Evolutionary conservation across 2,329 filamentous ascomycete genomes (phyloP), one percentile per base, ranked within the genome.

Genomic region (Diaporthe eres): DNA sequence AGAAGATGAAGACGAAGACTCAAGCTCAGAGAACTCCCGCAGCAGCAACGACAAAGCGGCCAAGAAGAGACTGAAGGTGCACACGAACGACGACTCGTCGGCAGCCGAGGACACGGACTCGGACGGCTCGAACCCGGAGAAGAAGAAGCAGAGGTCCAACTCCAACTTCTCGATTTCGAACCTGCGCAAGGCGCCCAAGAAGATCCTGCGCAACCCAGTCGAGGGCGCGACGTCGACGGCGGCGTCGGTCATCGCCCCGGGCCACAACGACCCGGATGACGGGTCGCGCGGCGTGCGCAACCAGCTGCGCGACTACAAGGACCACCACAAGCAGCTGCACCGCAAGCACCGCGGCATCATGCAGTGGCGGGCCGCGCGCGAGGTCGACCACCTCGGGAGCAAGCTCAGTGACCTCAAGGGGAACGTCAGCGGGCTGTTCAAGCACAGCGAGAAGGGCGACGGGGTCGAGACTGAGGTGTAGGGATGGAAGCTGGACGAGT

Each of bases 391-490:
- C 87, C 28, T 86, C 86, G 81, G 91, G 83, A 72, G 83, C 75
- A 89, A 92, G 79, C 77, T 87, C 13, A 85, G 85, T 47, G 90
- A 89, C 82, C 87, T 92, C 75, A 90, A 91, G 80, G 89, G 91
- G 53, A 90, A 91, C 74, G 87, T 91, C 1, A 87, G 88, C 76
- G 84, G 87, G 39, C 85, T 89, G 5, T 91, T 94, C 78, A 87
- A 91, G 68, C 91, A 93, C 81, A 84, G 87, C 71, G 89, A 91
- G 25, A 90, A 91, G 79, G 87, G 88, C 44, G 82, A 84, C 13
- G 91, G 90, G 0, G 87, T 94, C 78, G 93, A 94, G 86, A 94
- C 92, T 25, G 93, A 95, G 84, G 91, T 92, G 53, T 94, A 83
- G 86, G 22, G 91, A 4, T n/a, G 22, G 2, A 9, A 19, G 12